phyloP scores from a whole-genome alignment of 2,329 filamentous ascomycete species.

The Macroventuria anomochaeta region DNA sequence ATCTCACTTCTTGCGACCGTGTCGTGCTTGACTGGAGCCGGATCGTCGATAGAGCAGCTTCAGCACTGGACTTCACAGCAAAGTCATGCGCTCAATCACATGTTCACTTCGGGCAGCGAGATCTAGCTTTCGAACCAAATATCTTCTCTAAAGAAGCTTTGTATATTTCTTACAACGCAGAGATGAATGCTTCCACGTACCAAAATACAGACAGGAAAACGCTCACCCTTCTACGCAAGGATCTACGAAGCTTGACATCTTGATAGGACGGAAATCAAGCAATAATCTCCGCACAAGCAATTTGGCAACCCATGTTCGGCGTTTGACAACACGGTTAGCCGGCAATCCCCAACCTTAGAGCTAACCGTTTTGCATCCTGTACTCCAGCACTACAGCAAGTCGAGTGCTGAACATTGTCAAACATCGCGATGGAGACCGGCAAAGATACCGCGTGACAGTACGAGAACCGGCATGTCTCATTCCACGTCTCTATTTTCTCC shows the following conservation, averaged over 20 bases:
- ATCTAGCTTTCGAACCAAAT: background rate
- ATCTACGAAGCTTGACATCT: constrained; percentile 2
- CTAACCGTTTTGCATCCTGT: background rate
- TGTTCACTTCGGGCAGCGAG: background rate
- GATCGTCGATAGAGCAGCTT: background rate
- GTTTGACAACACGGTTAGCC: background rate
- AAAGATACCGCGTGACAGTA: background rate
- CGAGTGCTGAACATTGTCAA: background rate
- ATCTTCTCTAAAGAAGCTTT: background rate
- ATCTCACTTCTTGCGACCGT: background rate
- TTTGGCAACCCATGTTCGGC: constrained; percentile 6
- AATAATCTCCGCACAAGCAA: constrained; percentile 8
- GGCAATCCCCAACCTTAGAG: background rate
- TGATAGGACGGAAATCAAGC: constrained; percentile 8
- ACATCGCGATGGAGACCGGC: background rate
- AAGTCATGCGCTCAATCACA: background rate
- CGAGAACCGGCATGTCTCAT: background rate
- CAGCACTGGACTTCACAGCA: background rate
- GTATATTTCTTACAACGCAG: constrained; percentile 1
- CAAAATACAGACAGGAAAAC: background rate
- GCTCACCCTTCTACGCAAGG: background rate
- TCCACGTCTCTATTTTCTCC: constrained; percentile 6
- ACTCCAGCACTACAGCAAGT: background rate
- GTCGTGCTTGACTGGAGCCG: too few species aligned
- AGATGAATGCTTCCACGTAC: constrained; percentile 13